These are phyloP conservation scores for Hemileia vastatrix DNA, from an alignment of 1,284 basidiomycete genomes.

Conservation along the genomic window DNA sequence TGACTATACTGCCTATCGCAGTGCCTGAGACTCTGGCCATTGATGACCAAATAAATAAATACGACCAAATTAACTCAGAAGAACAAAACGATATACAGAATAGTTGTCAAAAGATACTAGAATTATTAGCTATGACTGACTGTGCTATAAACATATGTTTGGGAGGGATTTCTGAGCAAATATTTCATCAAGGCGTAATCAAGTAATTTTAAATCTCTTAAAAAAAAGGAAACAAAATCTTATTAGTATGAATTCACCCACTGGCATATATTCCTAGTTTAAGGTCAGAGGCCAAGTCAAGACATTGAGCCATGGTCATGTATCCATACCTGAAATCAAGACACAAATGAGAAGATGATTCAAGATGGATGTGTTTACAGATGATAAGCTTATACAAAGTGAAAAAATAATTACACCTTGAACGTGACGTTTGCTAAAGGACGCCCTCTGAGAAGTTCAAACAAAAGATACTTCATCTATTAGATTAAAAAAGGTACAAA, in stretches of 20 bases:
- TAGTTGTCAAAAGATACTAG: background rate
- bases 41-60: no score
- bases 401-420: slow-evolving; percentile 14
- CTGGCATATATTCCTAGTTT: slow-evolving; percentile 24
- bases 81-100: no score
- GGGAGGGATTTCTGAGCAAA: slow-evolving; percentile 16
- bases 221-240: background rate
- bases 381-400: background rate
- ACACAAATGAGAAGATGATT: background rate
- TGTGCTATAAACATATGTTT: slow-evolving; percentile 21
- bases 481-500: background rate
- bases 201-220: no score
- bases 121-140: background rate
- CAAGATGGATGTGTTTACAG: background rate
- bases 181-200: background rate
- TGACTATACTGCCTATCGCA: slow-evolving; percentile 20
- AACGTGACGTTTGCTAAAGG: slow-evolving; percentile 21
- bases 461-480: no score
- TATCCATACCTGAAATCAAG: slow-evolving; percentile 8
- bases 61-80: no score
- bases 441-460: slow-evolving; percentile 2
- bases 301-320: slow-evolving; percentile 24
- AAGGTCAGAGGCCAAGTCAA: slow-evolving; percentile 20
- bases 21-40: slow-evolving; percentile 12
- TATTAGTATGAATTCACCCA: slow-evolving; percentile 2